Evolutionary conservation across 2,329 filamentous ascomycete species (phyloP), one percentile per base, ranked within the genome.

Genomic region (Colletotrichum sansevieriae): DNA sequence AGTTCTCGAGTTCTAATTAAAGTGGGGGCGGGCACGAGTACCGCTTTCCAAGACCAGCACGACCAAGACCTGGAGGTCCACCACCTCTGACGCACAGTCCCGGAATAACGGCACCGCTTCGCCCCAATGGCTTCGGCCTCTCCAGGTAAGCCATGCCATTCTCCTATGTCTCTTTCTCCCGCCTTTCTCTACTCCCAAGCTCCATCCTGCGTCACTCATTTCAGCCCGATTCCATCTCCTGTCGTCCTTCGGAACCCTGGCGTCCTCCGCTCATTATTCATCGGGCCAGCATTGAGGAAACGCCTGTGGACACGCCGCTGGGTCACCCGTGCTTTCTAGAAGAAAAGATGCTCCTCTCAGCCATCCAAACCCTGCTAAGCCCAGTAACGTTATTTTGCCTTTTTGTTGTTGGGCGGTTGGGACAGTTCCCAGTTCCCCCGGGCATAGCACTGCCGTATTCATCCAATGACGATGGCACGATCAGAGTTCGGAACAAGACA

Each of bases 401-500:
- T 49, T 49, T 39, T 68, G 43, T 68, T 5, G 54, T 68, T 68
- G 65, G 65, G 61, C 49, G 54, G 61, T 55, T 46, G 65, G 61
- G 46, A 65, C n/a, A 57, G 25, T 25, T 29, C 29, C 29, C 29
- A 29, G 41, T 64, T 68, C 60, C 60, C 54, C 35, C 47, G 60
- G 49, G 46, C 33, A 43, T 37, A 43, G 60, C 33, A 43, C 46
- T 33, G 52, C 20, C 33, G 46, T 39, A 22, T 20, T 3, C 39
- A 49, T 54, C 59, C 59, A 64, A 64, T 63, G 54, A 35, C 18
- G 41, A 52, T 47, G 65, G 29, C 65, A 46, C 46, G 39, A 55
- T 68, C 62, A 60, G 18, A 68, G 62, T 68, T 68, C 62, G 35
- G 63, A 52, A 54, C 65, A 65, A 29, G 65, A 58, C 65, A 68